phyloP scores from a whole-genome alignment of 2,329 filamentous ascomycete genomes.

The Chrysosporium queenslandicum region DNA sequence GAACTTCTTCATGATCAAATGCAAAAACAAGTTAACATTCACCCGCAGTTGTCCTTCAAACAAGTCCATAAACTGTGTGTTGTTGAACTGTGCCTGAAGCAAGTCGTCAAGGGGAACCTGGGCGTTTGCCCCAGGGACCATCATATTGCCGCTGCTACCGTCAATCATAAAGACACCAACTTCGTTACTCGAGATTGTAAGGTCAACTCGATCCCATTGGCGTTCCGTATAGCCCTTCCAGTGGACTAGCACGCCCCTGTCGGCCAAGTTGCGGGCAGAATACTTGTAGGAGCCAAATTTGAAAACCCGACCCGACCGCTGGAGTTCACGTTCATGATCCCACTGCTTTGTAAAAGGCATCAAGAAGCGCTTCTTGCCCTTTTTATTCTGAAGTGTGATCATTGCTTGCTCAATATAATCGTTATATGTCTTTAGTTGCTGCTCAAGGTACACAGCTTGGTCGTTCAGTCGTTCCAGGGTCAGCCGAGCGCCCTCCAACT shows the following conservation, averaged over 20 bases:
- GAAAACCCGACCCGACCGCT: conserved; percentile 82
- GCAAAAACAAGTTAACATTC: conserved; percentile 93
- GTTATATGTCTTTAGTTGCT: conserved; percentile 94
- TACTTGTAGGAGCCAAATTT: conserved; percentile 99
- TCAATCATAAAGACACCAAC: conserved; percentile 91
- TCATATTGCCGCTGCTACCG: conserved; percentile 81
- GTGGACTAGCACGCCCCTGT: conserved; percentile 88
- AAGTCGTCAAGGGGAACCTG: conserved; percentile 85
- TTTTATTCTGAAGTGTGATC: conserved; percentile 92
- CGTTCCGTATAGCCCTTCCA: conserved; percentile 75
- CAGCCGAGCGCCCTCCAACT: conserved; percentile 56
- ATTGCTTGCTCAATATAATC: conserved; percentile 99
- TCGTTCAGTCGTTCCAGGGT: conserved; percentile 41
- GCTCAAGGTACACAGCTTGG: conserved; percentile 80
- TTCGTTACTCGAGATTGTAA: conserved; percentile 88
- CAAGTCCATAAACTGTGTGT: conserved; percentile 88
- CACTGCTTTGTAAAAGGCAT: conserved; percentile 97
- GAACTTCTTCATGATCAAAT: conserved; percentile 98
- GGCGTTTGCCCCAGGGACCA: conserved; percentile 78
- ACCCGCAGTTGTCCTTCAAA: conserved; percentile 81
- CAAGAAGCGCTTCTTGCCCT: conserved; percentile 87
- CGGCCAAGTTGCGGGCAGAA: conserved; percentile 73
- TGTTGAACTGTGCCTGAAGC: conserved; percentile 93
- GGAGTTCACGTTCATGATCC: conserved; percentile 93
- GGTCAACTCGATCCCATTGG: conserved; percentile 84